These are phyloP conservation scores for Hericium rajendrae DNA, from an alignment of 768 basidiomycete species.

Conservation along the genomic window DNA sequence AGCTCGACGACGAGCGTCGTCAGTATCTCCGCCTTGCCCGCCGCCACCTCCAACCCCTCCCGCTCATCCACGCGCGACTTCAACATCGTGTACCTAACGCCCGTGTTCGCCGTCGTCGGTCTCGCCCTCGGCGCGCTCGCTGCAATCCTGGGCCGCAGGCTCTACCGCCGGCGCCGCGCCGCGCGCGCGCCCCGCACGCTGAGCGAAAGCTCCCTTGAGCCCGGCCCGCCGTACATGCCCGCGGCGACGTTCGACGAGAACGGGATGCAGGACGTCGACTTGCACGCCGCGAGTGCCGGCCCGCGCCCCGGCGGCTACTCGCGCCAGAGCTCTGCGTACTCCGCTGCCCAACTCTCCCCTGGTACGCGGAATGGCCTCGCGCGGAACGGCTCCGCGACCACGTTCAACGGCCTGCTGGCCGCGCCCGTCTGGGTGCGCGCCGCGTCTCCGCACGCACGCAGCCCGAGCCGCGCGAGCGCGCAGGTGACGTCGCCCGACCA, in stretches of 20 bases:
- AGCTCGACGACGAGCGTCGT: constrained; percentile 5
- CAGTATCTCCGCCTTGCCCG: constrained; percentile 19
- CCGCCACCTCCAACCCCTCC: constrained; percentile 8
- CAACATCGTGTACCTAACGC: constrained; percentile 20
- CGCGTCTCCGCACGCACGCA: not conserved
- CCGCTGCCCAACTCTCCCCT: not conserved
- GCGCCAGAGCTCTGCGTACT: constrained; percentile 4
- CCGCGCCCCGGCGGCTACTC: constrained; percentile 10
- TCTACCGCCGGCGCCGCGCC: constrained; percentile 3
- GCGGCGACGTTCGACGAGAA: not conserved
- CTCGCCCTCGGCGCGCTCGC: constrained; percentile 16
- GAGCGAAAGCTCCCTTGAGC: constrained; percentile 9
- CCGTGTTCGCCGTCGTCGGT: constrained; percentile 20
- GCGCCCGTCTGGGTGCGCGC: too few species aligned
- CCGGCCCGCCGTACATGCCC: constrained; percentile 21
- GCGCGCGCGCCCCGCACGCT: not conserved
- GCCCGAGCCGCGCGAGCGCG: not conserved
- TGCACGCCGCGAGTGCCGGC: not conserved
- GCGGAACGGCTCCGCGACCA: not conserved
- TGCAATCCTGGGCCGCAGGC: constrained; percentile 16
- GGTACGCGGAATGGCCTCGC: too few species aligned
- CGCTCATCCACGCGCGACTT: constrained; percentile 11
- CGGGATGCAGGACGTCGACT: not conserved
- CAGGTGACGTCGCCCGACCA: constrained; percentile 10
- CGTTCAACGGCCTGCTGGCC: not conserved